These are phyloP conservation scores for Sporothrix dimorphospora DNA, from an alignment of 2,329 filamentous ascomycete species.

Conservation along the genomic window DNA sequence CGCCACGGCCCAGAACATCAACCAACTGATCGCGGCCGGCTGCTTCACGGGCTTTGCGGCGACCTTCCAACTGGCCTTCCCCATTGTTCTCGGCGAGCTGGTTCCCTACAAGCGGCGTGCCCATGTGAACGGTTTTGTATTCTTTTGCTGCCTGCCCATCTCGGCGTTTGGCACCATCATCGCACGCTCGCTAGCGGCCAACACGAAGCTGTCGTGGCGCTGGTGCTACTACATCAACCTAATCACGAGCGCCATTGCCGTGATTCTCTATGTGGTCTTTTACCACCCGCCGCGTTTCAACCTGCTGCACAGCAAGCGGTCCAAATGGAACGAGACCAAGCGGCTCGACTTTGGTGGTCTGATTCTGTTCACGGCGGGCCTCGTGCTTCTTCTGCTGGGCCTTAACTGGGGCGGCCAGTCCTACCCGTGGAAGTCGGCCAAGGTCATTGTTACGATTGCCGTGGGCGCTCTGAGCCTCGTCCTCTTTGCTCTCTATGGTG, in stretches of 20 bases:
- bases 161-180: slow-evolving; percentile 41
- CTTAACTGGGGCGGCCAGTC: slow-evolving; percentile 50
- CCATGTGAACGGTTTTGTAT: slow-evolving; percentile 38
- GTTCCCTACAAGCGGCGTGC: slow-evolving; percentile 49
- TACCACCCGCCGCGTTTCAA: slow-evolving; percentile 48
- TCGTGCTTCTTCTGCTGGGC: slow-evolving; percentile 51
- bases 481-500: slow-evolving; percentile 33
- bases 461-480: slow-evolving; percentile 36
- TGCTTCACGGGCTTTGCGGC: slow-evolving; percentile 44
- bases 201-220: slow-evolving; percentile 44
- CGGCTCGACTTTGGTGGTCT: slow-evolving; percentile 48
- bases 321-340: slow-evolving; percentile 42
- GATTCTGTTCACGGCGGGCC: slow-evolving; percentile 50
- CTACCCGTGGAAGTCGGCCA: slow-evolving; percentile 46
- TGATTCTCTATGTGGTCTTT: slow-evolving; percentile 44
- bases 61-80: slow-evolving; percentile 45
- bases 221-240: slow-evolving; percentile 50
- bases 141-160: slow-evolving; percentile 42
- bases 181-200: slow-evolving; percentile 39
- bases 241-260: slow-evolving; percentile 42
- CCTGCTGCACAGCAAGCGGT: slow-evolving; percentile 45
- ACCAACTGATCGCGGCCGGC: slow-evolving; percentile 42
- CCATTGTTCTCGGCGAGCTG: slow-evolving; percentile 46
- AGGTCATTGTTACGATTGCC: slow-evolving; percentile 39
- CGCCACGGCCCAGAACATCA: slow-evolving; percentile 41